Percentiles rank a stretch among this genome's conserved stretches.
Conservation (phyloP, 768 basidiomycete species). For the Boletus tylopilopsis region DNA sequence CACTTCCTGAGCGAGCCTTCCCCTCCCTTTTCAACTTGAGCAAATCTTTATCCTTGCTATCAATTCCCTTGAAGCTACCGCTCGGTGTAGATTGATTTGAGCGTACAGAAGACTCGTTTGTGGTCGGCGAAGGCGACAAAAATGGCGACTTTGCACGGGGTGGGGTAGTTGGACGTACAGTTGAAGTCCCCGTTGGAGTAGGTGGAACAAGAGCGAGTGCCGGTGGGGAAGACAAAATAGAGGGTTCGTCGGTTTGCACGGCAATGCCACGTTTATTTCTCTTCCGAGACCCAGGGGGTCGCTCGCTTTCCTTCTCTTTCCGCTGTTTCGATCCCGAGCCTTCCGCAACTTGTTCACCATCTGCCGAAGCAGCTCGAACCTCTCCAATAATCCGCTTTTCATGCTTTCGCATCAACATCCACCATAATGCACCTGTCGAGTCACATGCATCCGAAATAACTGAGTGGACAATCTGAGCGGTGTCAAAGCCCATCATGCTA, state of each 20-base stretch:
- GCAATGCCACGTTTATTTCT: slow-evolving; percentile 27
- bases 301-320: slow-evolving; percentile 28
- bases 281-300: slow-evolving; percentile 19
- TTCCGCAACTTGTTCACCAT: slow-evolving; percentile 16
- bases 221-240: slow-evolving; percentile 40
- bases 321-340: slow-evolving; percentile 27
- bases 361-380: slow-evolving; percentile 17
- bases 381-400: slow-evolving; percentile 54
- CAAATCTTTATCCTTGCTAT: slow-evolving; percentile 45
- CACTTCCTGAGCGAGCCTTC: slow-evolving; percentile 80
- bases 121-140: slow-evolving; percentile 54
- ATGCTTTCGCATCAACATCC: slow-evolving; percentile 86
- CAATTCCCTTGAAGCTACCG: slow-evolving; percentile 50
- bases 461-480: slow-evolving; percentile 91
- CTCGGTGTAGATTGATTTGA: slow-evolving; percentile 72
- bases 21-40: slow-evolving; percentile 47
- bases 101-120: slow-evolving; percentile 44
- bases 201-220: slow-evolving; percentile 73
- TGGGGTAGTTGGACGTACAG: slow-evolving; percentile 45
- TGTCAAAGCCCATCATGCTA: slow-evolving; percentile 80
- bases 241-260: slow-evolving; percentile 45
- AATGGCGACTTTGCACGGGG: slow-evolving; percentile 49
- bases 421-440: slow-evolving; percentile 88
- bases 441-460: slow-evolving; percentile 93
- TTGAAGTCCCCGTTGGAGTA: slow-evolving; percentile 56